These are phyloP conservation scores for Teratosphaeriaceae sp. DNA, from an alignment of 2,329 filamentous ascomycete genomes.

Conservation along the genomic window DNA sequence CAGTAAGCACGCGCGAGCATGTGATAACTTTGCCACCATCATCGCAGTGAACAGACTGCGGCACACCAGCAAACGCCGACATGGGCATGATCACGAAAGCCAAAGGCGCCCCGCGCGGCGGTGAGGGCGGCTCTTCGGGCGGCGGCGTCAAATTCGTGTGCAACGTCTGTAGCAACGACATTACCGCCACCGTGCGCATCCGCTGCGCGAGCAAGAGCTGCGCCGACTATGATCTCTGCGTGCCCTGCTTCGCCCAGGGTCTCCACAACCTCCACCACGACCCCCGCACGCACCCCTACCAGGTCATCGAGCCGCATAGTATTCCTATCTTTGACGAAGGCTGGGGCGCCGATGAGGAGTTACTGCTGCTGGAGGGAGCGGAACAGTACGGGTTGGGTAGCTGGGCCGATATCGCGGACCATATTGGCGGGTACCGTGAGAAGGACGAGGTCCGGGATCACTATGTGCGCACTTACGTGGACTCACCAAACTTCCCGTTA, in stretches of 20 bases:
- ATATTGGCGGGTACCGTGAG: conserved; percentile 89
- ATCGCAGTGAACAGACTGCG: neutral
- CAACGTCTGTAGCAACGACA: conserved; percentile 93
- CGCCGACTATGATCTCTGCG: conserved; percentile 93
- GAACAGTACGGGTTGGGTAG: conserved; percentile 95
- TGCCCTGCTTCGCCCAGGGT: conserved; percentile 85
- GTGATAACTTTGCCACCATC: too few relatives aligned
- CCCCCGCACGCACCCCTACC: conserved; percentile 77
- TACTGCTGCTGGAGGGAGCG: conserved; percentile 86
- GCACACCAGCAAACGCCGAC: neutral
- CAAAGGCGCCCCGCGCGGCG: conserved; percentile 24
- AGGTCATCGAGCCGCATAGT: conserved; percentile 96
- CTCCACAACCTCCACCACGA: conserved; percentile 77
- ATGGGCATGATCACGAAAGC: conserved; percentile 31
- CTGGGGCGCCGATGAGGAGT: conserved; percentile 95
- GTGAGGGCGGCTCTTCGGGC: conserved; percentile 20
- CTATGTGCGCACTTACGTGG: conserved; percentile 80
- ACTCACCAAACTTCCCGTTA: conserved; percentile 77
- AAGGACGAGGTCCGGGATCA: conserved; percentile 96
- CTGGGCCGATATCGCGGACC: conserved; percentile 96
- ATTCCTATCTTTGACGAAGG: conserved; percentile 93
- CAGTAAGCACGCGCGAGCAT: too few relatives aligned
- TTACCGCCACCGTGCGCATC: conserved; percentile 95
- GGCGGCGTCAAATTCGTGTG: conserved; percentile 78
- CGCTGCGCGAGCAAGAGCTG: conserved; percentile 78